Percentiles rank a stretch among this genome's conserved stretches.
phyloP scores from a whole-genome alignment of 352 stramenopile species.

The Phytophthora pistaciae region DNA sequence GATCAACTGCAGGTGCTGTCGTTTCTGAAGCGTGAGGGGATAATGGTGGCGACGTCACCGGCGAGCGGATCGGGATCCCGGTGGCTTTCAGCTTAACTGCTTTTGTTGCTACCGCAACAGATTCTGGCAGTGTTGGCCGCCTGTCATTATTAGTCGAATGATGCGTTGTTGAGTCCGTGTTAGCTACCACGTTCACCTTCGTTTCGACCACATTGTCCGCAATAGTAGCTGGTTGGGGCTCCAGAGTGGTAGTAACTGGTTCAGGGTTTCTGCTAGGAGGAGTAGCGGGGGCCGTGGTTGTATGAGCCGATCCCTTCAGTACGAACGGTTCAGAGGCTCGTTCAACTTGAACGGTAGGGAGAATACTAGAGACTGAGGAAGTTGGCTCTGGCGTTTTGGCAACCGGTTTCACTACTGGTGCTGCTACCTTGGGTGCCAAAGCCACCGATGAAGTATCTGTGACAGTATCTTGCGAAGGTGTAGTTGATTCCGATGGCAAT shows the following conservation, averaged over 20 bases:
- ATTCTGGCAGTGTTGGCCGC: neutral
- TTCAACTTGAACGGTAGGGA: conserved; percentile 33
- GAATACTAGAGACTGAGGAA: conserved; percentile 25
- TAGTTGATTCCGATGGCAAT: too few relatives aligned
- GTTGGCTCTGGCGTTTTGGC: neutral
- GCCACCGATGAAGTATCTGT: neutral
- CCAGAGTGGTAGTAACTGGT: neutral
- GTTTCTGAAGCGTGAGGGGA: neutral
- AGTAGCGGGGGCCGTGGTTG: neutral
- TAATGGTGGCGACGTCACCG: neutral
- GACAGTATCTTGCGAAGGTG: too few relatives aligned
- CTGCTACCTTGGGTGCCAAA: neutral
- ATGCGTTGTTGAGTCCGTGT: neutral
- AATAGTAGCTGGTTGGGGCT: neutral
- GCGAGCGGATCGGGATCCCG: conserved; percentile 4
- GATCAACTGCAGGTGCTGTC: conserved; percentile 5
- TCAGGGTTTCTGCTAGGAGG: neutral
- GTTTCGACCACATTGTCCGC: neutral
- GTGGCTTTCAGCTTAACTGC: neutral
- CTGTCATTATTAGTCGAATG: neutral
- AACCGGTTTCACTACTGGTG: neutral
- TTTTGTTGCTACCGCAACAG: conserved; percentile 1
- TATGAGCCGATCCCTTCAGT: conserved; percentile 10
- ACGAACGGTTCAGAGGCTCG: conserved; percentile 19
- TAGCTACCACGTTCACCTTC: neutral